Evolutionary conservation across 2,329 filamentous ascomycete genomes (phyloP), one percentile per base, ranked within the genome.

Genomic region (Penicillium sp.): DNA sequence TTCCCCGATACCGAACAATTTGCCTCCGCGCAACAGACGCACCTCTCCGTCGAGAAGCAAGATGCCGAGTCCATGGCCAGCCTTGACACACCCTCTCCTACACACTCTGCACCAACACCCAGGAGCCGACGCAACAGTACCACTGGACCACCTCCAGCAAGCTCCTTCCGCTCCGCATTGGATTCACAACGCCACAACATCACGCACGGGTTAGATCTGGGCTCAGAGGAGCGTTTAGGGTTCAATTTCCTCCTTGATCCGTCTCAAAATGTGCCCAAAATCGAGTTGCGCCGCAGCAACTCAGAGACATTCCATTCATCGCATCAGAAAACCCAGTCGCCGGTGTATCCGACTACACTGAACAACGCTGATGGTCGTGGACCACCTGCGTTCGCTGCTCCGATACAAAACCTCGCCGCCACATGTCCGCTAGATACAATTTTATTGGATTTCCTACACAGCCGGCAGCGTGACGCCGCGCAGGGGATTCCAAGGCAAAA

Each of bases 361-460:
- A 63, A 63, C 43, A 59, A 58, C 18, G 59, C 58, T 46, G 48
- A 58, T 18, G 68, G 72, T 6, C 64, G 65, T 41, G 42, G 61
- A 5, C 53, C 69, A n/a, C 58, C 67, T 32, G 69, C 72, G 8
- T 73, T 72, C 60, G 64, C 71, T 45, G 70, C 72, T 9, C 73
- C 81, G 32, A 74, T 87, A 45, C 81, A 79, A 56, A 90, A 91
- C 65, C 79, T 82, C 18, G 70, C 79, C 1, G 82, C 90, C 1
- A 92, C 89, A 0, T 94, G 89, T 68, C 84, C 89, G 0, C 79
- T 96, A 1, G 92, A 96, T 67, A 80, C 78, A 40, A 82, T 96
- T n/a, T 81, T 96, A 42, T 81, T 93, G 22, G 87, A 92, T 67
- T 95, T 94, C 66, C 80, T 94, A 27, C 79, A 83, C 24, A 85